Evolutionary conservation across 331 rosid genomes (phyloP), one percentile per base, ranked within the genome.

Genomic region (Saraca asoca): DNA sequence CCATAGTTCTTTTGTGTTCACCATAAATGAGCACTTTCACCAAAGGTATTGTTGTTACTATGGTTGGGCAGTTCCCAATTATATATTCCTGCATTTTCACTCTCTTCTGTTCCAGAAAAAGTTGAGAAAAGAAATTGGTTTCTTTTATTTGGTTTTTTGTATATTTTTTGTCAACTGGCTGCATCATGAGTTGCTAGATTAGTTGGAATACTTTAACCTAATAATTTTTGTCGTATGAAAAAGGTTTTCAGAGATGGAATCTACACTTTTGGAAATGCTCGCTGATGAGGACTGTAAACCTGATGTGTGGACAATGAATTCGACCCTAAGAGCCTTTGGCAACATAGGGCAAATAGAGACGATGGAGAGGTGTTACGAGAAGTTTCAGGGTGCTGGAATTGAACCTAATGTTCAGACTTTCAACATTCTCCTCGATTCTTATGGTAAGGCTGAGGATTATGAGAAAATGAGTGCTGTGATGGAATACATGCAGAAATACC

Each of bases 401-500:
- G 87, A 93, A 76, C 88, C 96, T 38, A 85, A 80, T 71, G 91
- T 90, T 53, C 82, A 78, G 82, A 93, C 98, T 60, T 93, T 90
- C 78, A 93, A 93, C 54, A 90, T 87, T 74, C 88, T 90, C 69
- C 75, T 93, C 45, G 95, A 93, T 80, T 87, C 95, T 48, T 90
- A 90, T 31, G 91, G 89, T 70, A 93, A 93, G 76, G 78, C 82
- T 7, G 78, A 69, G 57, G 80, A 83, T 33, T 93, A 74, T 62
- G 67, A 68, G 39, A 93, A 90, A 71, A 82, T 90, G 98, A 79
- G 98, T 54, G 85, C 95, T 50, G 97, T 90, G 37, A 93, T 93
- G 96, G 90, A 90, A 69, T 93, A 89, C 79, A 93, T 93, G 98
- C 96, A 87, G 71, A 90, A 87, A 73, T 87, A 90, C 80, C 96